Conservation (phyloP, 495 filamentous ascomycete species). For the Penicillium simplicissimum region DNA sequence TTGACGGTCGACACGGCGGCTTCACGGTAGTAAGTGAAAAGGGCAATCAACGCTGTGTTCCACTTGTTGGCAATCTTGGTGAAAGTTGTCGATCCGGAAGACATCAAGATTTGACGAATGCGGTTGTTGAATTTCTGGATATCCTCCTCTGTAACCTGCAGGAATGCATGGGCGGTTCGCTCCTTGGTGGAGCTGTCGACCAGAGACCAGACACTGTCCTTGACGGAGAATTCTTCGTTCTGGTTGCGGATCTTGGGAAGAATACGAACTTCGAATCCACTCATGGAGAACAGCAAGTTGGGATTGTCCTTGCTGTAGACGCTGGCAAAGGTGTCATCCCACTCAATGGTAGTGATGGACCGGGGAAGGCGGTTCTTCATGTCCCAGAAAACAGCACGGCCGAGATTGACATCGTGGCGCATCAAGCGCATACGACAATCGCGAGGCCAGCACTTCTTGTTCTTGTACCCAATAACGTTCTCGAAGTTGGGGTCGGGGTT, state of each 20-base stretch:
- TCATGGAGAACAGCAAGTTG: conserved; percentile 97
- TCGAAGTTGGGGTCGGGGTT: conserved; percentile 99
- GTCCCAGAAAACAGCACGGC: conserved; percentile 98
- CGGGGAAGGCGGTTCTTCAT: conserved; percentile 94
- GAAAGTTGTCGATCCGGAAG: conserved; percentile 96
- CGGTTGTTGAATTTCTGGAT: conserved; percentile 99
- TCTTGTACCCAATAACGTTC: conserved; percentile 98
- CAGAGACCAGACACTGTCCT: conserved; percentile 97
- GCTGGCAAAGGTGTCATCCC: conserved; percentile 99
- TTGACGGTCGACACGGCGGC: conserved; percentile 97
- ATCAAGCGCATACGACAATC: conserved; percentile 98
- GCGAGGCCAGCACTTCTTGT: conserved; percentile 99
- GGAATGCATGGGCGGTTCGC: conserved; percentile 94
- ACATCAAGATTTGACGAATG: conserved; percentile 98
- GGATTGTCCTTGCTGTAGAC: conserved; percentile 99
- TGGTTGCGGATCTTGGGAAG: conserved; percentile 93
- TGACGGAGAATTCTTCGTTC: conserved; percentile 94
- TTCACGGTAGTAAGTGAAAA: conserved; percentile 99
- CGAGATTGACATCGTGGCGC: conserved; percentile 98
- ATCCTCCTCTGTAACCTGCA: conserved; percentile 97
- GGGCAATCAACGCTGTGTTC: conserved; percentile 97
- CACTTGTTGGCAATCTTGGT: conserved; percentile 99
- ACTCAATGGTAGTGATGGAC: conserved; percentile 95
- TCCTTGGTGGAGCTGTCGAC: conserved; percentile 97
- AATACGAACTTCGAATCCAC: conserved; percentile 96